phyloP scores from a whole-genome alignment of 208 protist species.

The Acanthamoeba sp. region DNA sequence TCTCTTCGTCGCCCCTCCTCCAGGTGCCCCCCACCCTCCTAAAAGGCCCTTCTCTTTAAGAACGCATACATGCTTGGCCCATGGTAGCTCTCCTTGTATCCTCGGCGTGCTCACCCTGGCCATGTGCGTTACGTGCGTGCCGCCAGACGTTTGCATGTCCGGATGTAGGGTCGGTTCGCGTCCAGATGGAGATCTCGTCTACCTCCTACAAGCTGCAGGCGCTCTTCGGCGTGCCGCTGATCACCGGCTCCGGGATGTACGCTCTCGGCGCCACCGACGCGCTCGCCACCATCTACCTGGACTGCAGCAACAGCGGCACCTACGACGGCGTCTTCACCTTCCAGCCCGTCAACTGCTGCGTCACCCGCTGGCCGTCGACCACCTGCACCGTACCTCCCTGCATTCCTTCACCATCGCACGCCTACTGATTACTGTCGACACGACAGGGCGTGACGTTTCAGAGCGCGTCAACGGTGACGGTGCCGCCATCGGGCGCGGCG shows the following conservation, averaged over 20 bases:
- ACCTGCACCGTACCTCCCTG: background rate
- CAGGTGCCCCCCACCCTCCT: background rate
- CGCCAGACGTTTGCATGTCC: background rate
- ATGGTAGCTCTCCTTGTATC: too few species aligned
- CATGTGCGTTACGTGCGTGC: background rate
- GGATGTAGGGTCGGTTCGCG: background rate
- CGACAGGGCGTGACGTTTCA: background rate
- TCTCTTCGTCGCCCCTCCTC: background rate
- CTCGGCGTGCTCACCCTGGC: too few species aligned
- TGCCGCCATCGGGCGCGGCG: background rate
- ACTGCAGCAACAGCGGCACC: constrained; percentile 9
- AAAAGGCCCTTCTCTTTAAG: too few species aligned
- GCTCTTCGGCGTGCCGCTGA: constrained; percentile 50
- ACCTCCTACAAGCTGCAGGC: constrained; percentile 26
- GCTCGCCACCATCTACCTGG: background rate
- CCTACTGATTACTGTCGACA: background rate
- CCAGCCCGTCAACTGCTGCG: constrained; percentile 27
- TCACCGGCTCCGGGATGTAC: constrained; percentile 23
- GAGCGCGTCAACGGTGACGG: background rate
- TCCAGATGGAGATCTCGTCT: constrained; percentile 29
- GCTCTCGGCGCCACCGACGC: background rate
- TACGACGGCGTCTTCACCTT: constrained; percentile 26
- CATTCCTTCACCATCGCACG: background rate
- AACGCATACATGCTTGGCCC: too few species aligned
- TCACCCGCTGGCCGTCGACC: background rate